phyloP scores from a whole-genome alignment of 257 asterid genomes.

The Striga asiatica region DNA sequence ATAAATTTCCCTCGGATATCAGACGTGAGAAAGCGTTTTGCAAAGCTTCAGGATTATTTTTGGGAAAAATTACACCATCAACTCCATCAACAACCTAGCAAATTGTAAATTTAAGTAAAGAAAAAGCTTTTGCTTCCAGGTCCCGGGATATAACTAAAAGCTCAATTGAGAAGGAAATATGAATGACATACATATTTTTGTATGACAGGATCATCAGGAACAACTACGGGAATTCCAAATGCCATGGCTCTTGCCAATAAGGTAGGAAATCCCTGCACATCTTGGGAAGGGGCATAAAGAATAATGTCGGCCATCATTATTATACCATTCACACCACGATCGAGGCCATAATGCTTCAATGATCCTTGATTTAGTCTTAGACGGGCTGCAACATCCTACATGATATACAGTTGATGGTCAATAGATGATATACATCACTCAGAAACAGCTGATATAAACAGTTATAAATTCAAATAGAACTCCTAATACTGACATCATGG shows the following conservation, averaged over 20 bases:
- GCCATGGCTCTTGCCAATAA: slow-evolving; percentile 84
- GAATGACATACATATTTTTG: slow-evolving; percentile 50
- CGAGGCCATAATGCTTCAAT: slow-evolving; percentile 61
- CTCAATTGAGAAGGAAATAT: slow-evolving; percentile 16
- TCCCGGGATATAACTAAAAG: slow-evolving; percentile 12
- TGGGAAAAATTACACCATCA: slow-evolving; percentile 58
- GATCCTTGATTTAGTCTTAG: slow-evolving; percentile 70
- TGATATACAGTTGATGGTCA: slow-evolving; percentile 10
- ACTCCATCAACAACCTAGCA: slow-evolving; percentile 77
- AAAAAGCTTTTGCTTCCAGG: slow-evolving; percentile 14
- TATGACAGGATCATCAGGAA: slow-evolving; percentile 65
- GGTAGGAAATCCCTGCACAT: slow-evolving; percentile 86
- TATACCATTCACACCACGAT: slow-evolving; percentile 58
- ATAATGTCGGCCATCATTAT: slow-evolving; percentile 85
- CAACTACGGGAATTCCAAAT: slow-evolving; percentile 73
- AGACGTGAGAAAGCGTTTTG: slow-evolving; percentile 54
- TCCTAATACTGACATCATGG: background rate
- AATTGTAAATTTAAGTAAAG: slow-evolving; percentile 14
- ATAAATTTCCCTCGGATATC: slow-evolving; percentile 51
- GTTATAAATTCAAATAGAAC: slow-evolving; percentile 5
- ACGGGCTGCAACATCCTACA: slow-evolving; percentile 66
- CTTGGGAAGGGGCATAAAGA: slow-evolving; percentile 83
- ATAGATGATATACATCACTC: slow-evolving; percentile 2
- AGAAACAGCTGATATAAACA: slow-evolving; percentile 3
- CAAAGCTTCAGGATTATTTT: slow-evolving; percentile 54